Conservation (phyloP, 495 filamentous ascomycete genomes). For the Penicillium angulare region DNA sequence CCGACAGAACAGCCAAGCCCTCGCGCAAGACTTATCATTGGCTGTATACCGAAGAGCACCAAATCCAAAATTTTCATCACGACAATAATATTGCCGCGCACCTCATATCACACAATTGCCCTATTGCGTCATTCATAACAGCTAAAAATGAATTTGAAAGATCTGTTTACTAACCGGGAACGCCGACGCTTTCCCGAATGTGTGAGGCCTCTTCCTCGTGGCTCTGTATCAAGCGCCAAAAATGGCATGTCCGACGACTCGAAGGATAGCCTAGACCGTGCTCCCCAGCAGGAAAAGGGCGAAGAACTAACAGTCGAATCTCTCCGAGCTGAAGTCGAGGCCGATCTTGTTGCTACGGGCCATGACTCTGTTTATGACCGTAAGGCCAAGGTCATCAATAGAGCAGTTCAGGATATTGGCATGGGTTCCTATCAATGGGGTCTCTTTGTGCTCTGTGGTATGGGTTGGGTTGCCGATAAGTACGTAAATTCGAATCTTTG, state of each 20-base stretch:
- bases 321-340: conserved; percentile 48
- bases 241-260: conserved; percentile 9
- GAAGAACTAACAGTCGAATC: conserved; percentile 49
- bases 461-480: conserved; percentile 69
- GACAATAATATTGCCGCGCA: too few species aligned
- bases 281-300: conserved; percentile 33
- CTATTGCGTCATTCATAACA: too few species aligned
- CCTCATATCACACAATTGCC: too few species aligned
- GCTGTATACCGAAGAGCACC: too few species aligned
- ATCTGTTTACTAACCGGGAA: conserved; percentile 43
- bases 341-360: conserved; percentile 43
- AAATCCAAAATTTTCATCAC: too few species aligned
- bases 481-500: conserved; percentile 19
- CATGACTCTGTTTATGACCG: conserved; percentile 54
- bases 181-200: conserved; percentile 44
- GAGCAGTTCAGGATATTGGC: conserved; percentile 60
- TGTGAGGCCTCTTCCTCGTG: conserved; percentile 39
- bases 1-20: too few species aligned
- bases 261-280: conserved; percentile 27
- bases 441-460: conserved; percentile 73
- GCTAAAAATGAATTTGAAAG: conserved; percentile 39
- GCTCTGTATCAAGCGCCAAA: conserved; percentile 15
- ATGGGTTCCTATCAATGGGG: conserved; percentile 85
- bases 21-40: too few species aligned
- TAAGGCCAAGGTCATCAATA: conserved; percentile 37